These are phyloP conservation scores for Sporothrix schenckii DNA, from an alignment of 2,329 filamentous ascomycete species.

Conservation along the genomic window DNA sequence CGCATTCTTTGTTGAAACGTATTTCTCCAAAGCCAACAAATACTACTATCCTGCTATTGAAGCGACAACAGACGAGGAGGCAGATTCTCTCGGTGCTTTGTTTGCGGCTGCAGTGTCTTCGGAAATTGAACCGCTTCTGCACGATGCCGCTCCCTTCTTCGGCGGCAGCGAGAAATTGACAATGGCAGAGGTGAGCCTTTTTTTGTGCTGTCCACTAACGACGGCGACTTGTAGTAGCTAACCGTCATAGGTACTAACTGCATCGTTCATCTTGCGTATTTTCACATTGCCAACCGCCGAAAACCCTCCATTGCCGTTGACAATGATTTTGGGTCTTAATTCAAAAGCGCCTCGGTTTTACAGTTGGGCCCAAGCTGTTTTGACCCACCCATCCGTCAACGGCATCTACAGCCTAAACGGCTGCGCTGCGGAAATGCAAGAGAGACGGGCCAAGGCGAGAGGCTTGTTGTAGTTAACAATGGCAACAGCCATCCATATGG, in stretches of 20 bases:
- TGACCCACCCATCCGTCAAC: background rate
- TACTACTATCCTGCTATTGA: constrained; percentile 6
- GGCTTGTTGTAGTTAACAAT: background rate
- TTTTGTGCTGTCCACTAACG: background rate
- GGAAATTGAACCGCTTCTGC: background rate
- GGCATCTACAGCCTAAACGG: background rate
- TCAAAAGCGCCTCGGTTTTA: background rate
- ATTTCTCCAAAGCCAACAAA: background rate
- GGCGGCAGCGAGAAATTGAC: background rate
- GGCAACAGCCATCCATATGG: too few relatives aligned
- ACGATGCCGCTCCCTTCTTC: constrained; percentile 7
- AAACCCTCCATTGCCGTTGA: background rate
- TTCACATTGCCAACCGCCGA: background rate
- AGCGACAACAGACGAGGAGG: background rate
- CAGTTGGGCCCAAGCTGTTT: background rate
- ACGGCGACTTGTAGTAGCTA: background rate
- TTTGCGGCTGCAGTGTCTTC: background rate
- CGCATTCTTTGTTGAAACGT: background rate
- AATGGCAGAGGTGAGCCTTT: background rate
- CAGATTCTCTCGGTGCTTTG: background rate
- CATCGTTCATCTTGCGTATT: constrained; percentile 2
- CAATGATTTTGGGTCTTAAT: background rate
- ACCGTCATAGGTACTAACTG: background rate
- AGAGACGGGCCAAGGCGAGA: background rate
- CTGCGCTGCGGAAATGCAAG: background rate